Base-by-base conservation (phyloP, 192 early-diverging fungal genomes). In the Bifiguratus adelaidae region DNA sequence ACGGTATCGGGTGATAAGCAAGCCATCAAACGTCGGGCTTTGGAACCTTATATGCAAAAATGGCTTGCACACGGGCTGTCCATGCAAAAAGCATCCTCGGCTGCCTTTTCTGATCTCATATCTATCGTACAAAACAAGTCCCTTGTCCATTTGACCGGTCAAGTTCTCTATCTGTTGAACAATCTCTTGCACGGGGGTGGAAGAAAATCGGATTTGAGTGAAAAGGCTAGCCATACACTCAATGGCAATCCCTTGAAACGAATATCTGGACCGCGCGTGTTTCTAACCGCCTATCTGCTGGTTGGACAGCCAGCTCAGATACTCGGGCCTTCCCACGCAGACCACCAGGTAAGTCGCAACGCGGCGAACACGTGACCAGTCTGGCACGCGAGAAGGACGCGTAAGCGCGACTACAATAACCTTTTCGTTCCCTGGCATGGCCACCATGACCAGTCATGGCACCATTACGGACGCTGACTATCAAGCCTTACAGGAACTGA, bases 251-350 rank as follows among this genome's bases (percentile, higher is more conserved):
- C 37, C 15, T 15, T 40, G 7, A 40, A 40, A 21, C 18, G 18
- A 5, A 15, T 15, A 21, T 15, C 16, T 15, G 13, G 18, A 15
- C 4, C 76, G 9, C 64, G 85, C 18, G 76, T 88, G 8, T 77
- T 88, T 35, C 48, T 90, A 42, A 80, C 70, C 50, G 64, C 77
- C 27, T 90, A 82, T 44, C 77, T 90, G 77, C 73, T 85, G 2
- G 63, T 75, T 28, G 70, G 68, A 1, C 75, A 86, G 33, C 81
- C 86, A 1, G 33, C 24, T 9, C 73, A 82, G 50, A 73, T 81
- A 18, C 70, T 85, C 53, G 66, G 68, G 7, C 60, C 54, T 43
- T 30, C 68, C 26, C 60, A 74, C 32, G 49, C 46, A 30, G 61
- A 73, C 21, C 72, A 86, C 53, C 55, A 76, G 70, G 77, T 80